These are phyloP conservation scores for Trifolium subterraneum DNA, from an alignment of 306 rosid species.

Conservation along the genomic window DNA sequence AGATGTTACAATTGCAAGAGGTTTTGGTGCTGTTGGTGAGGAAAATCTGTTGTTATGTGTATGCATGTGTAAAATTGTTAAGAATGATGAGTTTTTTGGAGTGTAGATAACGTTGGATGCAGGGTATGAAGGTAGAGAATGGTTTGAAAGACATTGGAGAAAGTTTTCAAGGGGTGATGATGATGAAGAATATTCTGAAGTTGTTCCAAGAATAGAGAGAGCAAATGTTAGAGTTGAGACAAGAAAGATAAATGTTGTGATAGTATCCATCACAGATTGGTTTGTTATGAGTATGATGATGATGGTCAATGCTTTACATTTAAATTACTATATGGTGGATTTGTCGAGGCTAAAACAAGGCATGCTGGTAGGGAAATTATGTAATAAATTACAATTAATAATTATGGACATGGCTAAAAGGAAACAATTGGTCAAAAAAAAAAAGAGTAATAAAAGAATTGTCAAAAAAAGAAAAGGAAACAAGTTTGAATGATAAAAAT, in stretches of 20 bases:
- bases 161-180: conserved; percentile 34
- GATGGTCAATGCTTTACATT: neutral
- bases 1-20: conserved; percentile 39
- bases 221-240: conserved; percentile 25
- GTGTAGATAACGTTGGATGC: conserved; percentile 32
- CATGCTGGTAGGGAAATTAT: neutral
- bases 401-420: too few relatives aligned
- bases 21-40: conserved; percentile 35
- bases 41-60: conserved; percentile 39
- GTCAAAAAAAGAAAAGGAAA: too few relatives aligned
- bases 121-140: conserved; percentile 32
- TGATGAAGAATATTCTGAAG: conserved; percentile 40
- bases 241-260: conserved; percentile 3
- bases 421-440: too few relatives aligned
- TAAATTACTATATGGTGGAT: neutral
- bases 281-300: neutral
- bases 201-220: neutral
- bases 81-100: conserved; percentile 25
- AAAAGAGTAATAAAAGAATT: too few relatives aligned
- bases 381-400: too few relatives aligned
- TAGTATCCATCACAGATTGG: neutral
- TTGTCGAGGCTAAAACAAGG: neutral
- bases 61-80: conserved; percentile 26
- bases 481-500: too few relatives aligned
- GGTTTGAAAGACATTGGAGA: conserved; percentile 35